These are phyloP conservation scores for Cyclotella atomus DNA, from an alignment of 108 stramenopile genomes.

Conservation along the genomic window DNA sequence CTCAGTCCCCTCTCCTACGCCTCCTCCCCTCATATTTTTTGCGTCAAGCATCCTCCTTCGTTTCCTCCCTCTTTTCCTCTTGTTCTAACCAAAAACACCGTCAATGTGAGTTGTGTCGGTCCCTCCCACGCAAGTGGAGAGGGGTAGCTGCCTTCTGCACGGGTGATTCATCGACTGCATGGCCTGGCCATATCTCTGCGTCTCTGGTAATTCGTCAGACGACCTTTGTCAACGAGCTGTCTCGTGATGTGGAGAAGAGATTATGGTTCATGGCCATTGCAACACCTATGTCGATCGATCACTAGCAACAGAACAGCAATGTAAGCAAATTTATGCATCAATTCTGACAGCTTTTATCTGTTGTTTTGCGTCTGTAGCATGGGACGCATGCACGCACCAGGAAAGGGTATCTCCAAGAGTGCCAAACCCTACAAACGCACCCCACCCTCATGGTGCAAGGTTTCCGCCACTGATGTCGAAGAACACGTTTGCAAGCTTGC, in stretches of 20 bases:
- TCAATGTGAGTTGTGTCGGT: constrained; percentile 85
- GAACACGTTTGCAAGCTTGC: constrained; percentile 98
- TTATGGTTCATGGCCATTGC: too few relatives aligned
- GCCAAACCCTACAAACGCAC: constrained; percentile 99
- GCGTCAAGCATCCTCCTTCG: background rate
- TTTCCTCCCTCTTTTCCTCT: background rate
- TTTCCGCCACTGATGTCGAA: constrained; percentile 91
- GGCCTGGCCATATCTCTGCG: background rate
- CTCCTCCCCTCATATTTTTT: background rate
- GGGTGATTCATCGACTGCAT: constrained; percentile 22
- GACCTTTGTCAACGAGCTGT: too few relatives aligned
- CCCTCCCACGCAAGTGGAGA: constrained; percentile 51
- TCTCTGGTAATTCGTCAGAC: background rate
- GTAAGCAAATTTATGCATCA: background rate
- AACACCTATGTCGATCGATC: background rate
- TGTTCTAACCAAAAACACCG: constrained; percentile 25
- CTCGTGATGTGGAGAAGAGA: too few relatives aligned
- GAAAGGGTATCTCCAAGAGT: constrained; percentile 99
- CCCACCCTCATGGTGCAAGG: constrained; percentile 98
- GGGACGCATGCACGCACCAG: constrained; percentile 97
- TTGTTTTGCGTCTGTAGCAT: constrained; percentile 41
- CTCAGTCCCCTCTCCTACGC: too few relatives aligned
- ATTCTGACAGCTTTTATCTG: background rate
- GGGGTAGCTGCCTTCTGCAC: constrained; percentile 88
- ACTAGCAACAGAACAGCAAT: background rate